Evolutionary conservation across 345 rosid genomes (phyloP), one percentile per base, ranked within the genome.

Genomic region (Reutealis trisperma): DNA sequence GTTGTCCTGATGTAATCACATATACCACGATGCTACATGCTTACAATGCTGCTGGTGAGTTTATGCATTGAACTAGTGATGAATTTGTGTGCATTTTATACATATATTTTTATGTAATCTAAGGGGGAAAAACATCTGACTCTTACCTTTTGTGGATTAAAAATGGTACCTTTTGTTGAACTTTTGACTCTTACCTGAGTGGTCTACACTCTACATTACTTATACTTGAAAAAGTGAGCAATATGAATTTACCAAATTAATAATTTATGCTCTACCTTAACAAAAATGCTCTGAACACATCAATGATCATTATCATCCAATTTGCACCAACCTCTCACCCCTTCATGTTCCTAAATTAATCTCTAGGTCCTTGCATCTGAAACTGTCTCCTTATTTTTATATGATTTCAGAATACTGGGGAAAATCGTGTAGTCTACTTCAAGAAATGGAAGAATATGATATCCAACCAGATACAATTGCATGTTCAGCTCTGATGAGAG

Each of bases 11-110:
- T 87, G 89, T 90, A 74, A 84, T 94, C 49, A 84, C 94, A 30
- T 93, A 91, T 83, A 93, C 98, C 21, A 83, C 92, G 61, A 87
- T 93, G 95, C 84, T 94, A 49, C 94, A 88, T 84, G 90, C 88
- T 54, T 93, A 90, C 77, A 87, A 81, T 88, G 87, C 88, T 78
- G 84, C 91, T 49, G 93, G 99, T 88, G 62, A 55, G 79, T 74
- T 68, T 70, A 21, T 47, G 75, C 47, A 18, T 65, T 70, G 63
- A 44, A 72, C 54, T 24, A 24, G 68, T 63, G 52, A 54, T 18
- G 1, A 16, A 16, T 62, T 5, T 47, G 14, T 24, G 12, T 49
- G 61, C 37, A 18, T 30, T 12, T 52, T 6, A 25, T 27, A 15
- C 2, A 18, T 4, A 2, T 49, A 34, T 67, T 24, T 24, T 51